phyloP scores from a whole-genome alignment of 345 rosid genomes.

The Litchi chinensis region DNA sequence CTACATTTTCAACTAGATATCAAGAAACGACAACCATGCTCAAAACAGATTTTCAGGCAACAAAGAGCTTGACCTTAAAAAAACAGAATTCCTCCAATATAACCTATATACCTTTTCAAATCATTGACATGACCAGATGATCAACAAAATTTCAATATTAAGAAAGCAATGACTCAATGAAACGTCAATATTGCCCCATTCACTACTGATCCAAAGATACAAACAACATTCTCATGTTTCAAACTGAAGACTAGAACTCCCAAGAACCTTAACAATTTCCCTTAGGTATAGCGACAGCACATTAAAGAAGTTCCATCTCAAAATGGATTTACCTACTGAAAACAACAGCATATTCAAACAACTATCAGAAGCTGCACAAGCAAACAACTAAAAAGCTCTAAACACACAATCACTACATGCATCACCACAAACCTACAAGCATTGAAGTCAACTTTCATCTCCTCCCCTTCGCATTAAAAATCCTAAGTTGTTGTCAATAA shows the following conservation, averaged over 20 bases:
- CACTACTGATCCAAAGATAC: neutral
- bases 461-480: neutral
- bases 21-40: neutral
- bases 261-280: neutral
- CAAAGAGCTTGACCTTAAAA: constrained; percentile 1
- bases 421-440: neutral
- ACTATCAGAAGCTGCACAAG: neutral
- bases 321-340: neutral
- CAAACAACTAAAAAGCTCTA: neutral
- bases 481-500: neutral
- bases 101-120: neutral
- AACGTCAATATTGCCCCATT: neutral
- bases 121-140: neutral
- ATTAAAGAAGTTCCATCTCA: neutral
- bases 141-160: neutral
- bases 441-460: neutral
- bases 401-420: neutral
- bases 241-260: neutral
- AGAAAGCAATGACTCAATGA: neutral
- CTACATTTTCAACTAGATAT: neutral
- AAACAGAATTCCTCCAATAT: neutral
- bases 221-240: neutral
- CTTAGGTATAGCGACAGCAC: neutral
- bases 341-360: neutral
- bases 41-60: neutral